Evolutionary conservation across 768 basidiomycete genomes (phyloP).

Genomic region (Mycena polygramma): DNA sequence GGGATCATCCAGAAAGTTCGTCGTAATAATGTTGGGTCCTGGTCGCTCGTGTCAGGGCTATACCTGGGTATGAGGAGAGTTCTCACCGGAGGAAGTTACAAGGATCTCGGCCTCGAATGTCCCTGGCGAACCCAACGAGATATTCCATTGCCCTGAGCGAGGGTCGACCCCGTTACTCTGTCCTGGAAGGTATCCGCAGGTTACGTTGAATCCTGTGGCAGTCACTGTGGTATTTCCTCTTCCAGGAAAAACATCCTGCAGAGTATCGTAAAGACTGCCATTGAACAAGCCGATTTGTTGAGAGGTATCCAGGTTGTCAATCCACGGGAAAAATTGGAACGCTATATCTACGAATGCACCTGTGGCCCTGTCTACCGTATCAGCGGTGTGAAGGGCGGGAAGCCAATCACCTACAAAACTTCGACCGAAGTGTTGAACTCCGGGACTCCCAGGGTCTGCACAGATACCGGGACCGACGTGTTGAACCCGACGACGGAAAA

Average conservation of each 20-base stretch:
- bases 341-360: neutral
- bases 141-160: neutral
- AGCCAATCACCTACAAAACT: neutral
- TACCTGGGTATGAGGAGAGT: no score
- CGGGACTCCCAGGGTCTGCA: neutral
- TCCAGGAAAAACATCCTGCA: neutral
- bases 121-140: neutral
- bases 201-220: neutral
- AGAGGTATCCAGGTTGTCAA: neutral
- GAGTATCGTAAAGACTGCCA: neutral
- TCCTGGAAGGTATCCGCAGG: neutral
- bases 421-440: neutral
- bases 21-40: neutral
- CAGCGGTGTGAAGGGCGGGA: neutral
- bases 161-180: neutral
- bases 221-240: neutral
- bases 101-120: no score
- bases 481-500: neutral
- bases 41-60: no score
- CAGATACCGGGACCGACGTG: neutral
- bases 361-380: neutral
- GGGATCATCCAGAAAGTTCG: neutral
- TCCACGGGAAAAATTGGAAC: neutral
- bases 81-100: no score
- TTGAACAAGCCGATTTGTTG: neutral